Evolutionary conservation across 768 basidiomycete genomes (phyloP).

Genomic region (Lactarius hatsudake): DNA sequence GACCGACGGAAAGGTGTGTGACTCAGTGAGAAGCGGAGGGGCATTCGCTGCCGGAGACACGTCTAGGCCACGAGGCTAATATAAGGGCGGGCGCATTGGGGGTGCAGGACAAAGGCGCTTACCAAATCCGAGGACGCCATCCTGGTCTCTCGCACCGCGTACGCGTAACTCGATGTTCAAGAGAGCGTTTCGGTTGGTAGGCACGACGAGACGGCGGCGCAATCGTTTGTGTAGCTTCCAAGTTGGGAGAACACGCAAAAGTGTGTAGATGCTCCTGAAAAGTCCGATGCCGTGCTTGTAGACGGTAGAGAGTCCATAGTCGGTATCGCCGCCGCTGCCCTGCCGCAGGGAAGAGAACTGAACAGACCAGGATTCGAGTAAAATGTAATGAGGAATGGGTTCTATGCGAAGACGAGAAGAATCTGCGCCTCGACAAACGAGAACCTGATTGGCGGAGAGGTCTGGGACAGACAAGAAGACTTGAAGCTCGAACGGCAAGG

Average conservation of each 20-base stretch:
- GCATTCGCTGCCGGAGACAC: constrained; percentile 40
- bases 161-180: constrained; percentile 51
- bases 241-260: constrained; percentile 70
- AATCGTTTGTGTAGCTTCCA: constrained; percentile 72
- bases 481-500: constrained; percentile 59
- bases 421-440: constrained; percentile 62
- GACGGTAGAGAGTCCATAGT: constrained; percentile 67
- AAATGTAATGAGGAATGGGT: constrained; percentile 63
- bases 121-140: constrained; percentile 41
- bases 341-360: constrained; percentile 36
- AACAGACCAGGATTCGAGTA: constrained; percentile 72
- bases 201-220: constrained; percentile 38
- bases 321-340: constrained; percentile 33
- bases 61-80: constrained; percentile 34
- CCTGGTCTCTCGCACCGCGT: constrained; percentile 28
- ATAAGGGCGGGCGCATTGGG: constrained; percentile 20
- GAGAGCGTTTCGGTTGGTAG: constrained; percentile 41
- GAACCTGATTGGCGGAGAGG: constrained; percentile 62
- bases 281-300: constrained; percentile 85
- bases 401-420: constrained; percentile 54
- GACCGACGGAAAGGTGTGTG: constrained; percentile 62
- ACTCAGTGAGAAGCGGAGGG: constrained; percentile 46
- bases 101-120: constrained; percentile 25
- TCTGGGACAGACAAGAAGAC: constrained; percentile 72
- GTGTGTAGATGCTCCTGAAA: constrained; percentile 72